Evolutionary conservation across 371 early-diverging fungal species (phyloP).

Genomic region (Mucor indicus): DNA sequence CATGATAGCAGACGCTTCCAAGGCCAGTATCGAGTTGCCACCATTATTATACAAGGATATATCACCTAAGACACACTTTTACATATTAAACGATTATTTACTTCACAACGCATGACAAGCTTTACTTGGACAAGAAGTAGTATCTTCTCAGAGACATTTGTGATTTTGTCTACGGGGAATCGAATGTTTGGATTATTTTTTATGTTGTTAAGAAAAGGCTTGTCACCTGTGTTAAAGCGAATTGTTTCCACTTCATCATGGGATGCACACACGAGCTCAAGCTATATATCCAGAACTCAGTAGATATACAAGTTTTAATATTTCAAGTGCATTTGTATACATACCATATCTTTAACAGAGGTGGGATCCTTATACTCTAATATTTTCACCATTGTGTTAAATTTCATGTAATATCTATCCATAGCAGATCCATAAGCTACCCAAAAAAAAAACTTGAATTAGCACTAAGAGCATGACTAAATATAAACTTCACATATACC

Average conservation of each 20-base stretch:
- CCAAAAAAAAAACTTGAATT: background rate
- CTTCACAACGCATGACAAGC: background rate
- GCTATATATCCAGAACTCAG: too few species aligned
- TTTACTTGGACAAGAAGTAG: constrained; percentile 40
- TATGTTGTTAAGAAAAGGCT: constrained; percentile 36
- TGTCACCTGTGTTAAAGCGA: constrained; percentile 46
- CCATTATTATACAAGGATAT: constrained; percentile 27
- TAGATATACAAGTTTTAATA: too few species aligned
- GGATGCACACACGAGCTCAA: constrained; percentile 31
- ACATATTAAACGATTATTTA: background rate
- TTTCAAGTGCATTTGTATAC: background rate
- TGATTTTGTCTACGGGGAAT: constrained; percentile 34
- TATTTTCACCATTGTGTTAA: constrained; percentile 39
- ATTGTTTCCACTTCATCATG: constrained; percentile 46
- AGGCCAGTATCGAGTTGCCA: constrained; percentile 19
- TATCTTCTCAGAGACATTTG: constrained; percentile 29
- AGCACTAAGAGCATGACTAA: background rate
- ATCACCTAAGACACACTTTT: constrained; percentile 38
- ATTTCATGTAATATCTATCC: constrained; percentile 49
- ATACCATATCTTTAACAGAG: constrained; percentile 37
- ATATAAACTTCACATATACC: constrained; percentile 8
- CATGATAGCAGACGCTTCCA: constrained; percentile 25
- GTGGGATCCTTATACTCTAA: constrained; percentile 8
- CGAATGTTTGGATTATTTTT: constrained; percentile 35
- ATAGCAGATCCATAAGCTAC: constrained; percentile 48